Percentiles rank a stretch among this genome's conserved stretches.
phyloP scores from a whole-genome alignment of 2,329 filamentous ascomycete species.

The Dactylellina drechsleri region DNA sequence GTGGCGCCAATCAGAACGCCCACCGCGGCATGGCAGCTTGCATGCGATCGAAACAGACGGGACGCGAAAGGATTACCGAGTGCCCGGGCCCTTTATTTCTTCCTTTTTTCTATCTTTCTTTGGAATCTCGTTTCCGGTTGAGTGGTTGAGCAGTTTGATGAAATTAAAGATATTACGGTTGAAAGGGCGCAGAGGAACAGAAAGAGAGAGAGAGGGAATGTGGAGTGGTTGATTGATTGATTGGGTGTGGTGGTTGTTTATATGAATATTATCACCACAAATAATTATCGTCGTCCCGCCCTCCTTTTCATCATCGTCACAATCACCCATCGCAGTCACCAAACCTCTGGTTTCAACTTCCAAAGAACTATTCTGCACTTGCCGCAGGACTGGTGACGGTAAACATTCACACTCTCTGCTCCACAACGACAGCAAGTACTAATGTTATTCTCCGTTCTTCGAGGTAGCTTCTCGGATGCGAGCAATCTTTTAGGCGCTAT shows the following conservation, averaged over 20 bases:
- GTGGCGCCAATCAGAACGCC: not conserved
- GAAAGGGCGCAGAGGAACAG: not conserved
- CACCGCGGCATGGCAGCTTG: not conserved
- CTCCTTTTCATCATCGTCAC: conserved; percentile 17
- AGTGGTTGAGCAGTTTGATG: conserved; percentile 36
- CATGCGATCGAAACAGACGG: not conserved
- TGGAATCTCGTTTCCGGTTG: conserved; percentile 35
- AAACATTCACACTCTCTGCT: not conserved
- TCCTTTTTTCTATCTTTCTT: not conserved
- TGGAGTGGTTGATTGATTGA: not conserved
- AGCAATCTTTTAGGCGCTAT: conserved; percentile 1
- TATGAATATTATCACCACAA: conserved; percentile 13
- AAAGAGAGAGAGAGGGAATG: not conserved
- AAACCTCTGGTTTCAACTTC: not conserved
- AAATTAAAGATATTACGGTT: conserved; percentile 14
- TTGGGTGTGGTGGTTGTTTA: conserved; percentile 5
- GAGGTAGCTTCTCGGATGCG: not conserved
- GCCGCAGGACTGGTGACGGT: not conserved
- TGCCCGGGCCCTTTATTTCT: not conserved
- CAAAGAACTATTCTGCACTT: not conserved
- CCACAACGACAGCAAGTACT: not conserved
- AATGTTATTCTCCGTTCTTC: not conserved
- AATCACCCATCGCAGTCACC: too few relatives aligned
- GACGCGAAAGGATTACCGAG: not conserved
- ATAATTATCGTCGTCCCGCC: conserved; percentile 2